Conservation (phyloP, 257 asterid species). For the Ballota nigra region DNA sequence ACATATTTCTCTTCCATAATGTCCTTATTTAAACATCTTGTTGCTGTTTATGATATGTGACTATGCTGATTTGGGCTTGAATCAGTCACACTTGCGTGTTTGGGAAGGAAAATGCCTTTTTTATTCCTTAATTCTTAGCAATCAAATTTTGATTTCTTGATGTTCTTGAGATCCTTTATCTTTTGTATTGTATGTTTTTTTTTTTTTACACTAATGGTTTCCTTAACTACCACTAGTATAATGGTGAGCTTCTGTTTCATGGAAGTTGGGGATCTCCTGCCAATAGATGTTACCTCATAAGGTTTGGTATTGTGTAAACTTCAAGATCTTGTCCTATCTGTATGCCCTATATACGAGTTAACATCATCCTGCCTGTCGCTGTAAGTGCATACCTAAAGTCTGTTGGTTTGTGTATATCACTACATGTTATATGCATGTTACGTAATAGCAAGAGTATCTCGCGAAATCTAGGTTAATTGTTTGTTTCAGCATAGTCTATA, state of each 20-base stretch:
- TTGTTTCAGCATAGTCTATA: neutral
- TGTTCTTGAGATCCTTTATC: constrained; percentile 4
- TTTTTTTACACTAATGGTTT: constrained; percentile 13
- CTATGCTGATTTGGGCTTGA: constrained; percentile 12
- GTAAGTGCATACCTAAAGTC: constrained; percentile 27
- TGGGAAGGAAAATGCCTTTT: constrained; percentile 1
- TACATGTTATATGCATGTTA: neutral
- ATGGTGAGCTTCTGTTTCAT: constrained; percentile 32
- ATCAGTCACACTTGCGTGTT: constrained; percentile 5
- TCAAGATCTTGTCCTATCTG: constrained; percentile 28
- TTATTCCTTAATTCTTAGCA: constrained; percentile 12
- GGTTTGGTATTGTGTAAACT: constrained; percentile 42
- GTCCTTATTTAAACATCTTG: neutral
- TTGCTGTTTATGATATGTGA: constrained; percentile 10
- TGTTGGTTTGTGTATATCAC: constrained; percentile 9
- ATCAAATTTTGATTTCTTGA: constrained; percentile 7
- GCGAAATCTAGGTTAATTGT: neutral
- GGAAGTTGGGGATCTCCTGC: constrained; percentile 51
- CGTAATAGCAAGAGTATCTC: neutral
- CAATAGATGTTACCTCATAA: constrained; percentile 38
- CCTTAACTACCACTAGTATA: constrained; percentile 49
- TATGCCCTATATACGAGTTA: constrained; percentile 30
- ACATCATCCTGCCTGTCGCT: constrained; percentile 33
- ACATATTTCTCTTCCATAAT: constrained; percentile 6
- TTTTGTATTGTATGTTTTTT: neutral